phyloP scores from a whole-genome alignment of 2,329 filamentous ascomycete genomes.

The Fusarium oligoseptatum region DNA sequence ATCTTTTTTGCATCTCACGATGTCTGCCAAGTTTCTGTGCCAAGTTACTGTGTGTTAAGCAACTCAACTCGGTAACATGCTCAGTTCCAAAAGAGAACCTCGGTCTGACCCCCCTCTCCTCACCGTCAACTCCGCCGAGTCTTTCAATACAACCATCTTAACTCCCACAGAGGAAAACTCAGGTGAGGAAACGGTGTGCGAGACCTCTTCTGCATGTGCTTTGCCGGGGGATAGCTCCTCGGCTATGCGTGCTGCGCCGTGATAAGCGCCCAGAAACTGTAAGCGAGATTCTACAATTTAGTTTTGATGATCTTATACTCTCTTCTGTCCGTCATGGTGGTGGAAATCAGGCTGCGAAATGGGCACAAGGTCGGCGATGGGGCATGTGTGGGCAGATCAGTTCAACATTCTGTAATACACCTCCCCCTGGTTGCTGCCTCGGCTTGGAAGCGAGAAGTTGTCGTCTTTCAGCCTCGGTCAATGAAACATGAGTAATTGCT shows the following conservation, averaged over 20 bases:
- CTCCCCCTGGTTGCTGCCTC: neutral
- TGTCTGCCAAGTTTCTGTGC: neutral
- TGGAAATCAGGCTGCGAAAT: neutral
- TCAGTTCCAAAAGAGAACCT: neutral
- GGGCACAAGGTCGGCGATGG: neutral
- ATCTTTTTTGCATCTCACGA: neutral
- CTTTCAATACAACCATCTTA: neutral
- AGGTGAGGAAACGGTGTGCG: neutral
- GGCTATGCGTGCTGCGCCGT: neutral
- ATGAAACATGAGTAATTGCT: neutral
- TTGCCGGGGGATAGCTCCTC: neutral
- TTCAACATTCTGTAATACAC: neutral
- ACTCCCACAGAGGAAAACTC: neutral
- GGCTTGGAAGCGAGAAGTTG: neutral
- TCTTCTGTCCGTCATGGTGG: neutral
- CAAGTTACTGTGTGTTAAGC: neutral
- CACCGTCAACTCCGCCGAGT: neutral
- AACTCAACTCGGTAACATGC: neutral
- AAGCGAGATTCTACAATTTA: constrained; percentile 3
- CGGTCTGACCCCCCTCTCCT: neutral
- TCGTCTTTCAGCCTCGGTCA: neutral
- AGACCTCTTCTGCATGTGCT: neutral
- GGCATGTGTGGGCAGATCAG: neutral
- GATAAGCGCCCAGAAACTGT: neutral
- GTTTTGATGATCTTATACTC: neutral